Evolutionary conservation across 2,329 filamentous ascomycete species (phyloP).

Genomic region (Periglandula ipomoeae): DNA sequence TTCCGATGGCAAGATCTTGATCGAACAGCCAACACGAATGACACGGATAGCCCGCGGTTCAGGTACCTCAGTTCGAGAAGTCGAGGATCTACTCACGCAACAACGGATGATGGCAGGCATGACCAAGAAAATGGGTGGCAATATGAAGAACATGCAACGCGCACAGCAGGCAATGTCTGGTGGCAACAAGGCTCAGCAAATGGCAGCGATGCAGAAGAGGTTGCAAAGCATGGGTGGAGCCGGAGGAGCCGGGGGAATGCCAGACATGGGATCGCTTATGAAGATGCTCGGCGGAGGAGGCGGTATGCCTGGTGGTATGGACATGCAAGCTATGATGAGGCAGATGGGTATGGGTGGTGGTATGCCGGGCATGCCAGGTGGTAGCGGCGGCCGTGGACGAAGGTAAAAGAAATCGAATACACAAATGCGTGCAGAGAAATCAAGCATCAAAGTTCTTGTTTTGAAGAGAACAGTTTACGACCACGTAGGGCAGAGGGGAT

Average conservation of each 20-base stretch:
- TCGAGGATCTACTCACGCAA: slow-evolving; percentile 95
- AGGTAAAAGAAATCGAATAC: slow-evolving; percentile 11
- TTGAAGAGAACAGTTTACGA: too few relatives aligned
- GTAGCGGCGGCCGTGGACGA: slow-evolving; percentile 22
- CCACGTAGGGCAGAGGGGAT: too few relatives aligned
- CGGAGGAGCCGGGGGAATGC: slow-evolving; percentile 58
- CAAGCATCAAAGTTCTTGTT: too few relatives aligned
- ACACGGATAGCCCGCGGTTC: slow-evolving; percentile 84
- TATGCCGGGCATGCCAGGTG: slow-evolving; percentile 23
- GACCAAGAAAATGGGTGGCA: slow-evolving; percentile 98
- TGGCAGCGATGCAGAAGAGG: slow-evolving; percentile 95
- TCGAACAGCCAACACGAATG: slow-evolving; percentile 87
- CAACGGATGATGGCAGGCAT: slow-evolving; percentile 98
- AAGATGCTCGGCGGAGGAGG: slow-evolving; percentile 72
- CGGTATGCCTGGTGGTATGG: slow-evolving; percentile 60
- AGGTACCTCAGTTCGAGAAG: slow-evolving; percentile 77
- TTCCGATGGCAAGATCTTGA: slow-evolving; percentile 86
- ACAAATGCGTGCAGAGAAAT: not conserved
- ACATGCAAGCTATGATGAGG: slow-evolving; percentile 74
- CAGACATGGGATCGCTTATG: slow-evolving; percentile 78
- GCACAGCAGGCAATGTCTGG: slow-evolving; percentile 87
- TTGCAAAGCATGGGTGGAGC: slow-evolving; percentile 85
- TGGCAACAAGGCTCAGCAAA: slow-evolving; percentile 83
- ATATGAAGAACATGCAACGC: slow-evolving; percentile 95
- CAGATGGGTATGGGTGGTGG: slow-evolving; percentile 52